Base-by-base conservation (phyloP, 2,329 filamentous ascomycete species). In the Hansfordia pulvinata region DNA sequence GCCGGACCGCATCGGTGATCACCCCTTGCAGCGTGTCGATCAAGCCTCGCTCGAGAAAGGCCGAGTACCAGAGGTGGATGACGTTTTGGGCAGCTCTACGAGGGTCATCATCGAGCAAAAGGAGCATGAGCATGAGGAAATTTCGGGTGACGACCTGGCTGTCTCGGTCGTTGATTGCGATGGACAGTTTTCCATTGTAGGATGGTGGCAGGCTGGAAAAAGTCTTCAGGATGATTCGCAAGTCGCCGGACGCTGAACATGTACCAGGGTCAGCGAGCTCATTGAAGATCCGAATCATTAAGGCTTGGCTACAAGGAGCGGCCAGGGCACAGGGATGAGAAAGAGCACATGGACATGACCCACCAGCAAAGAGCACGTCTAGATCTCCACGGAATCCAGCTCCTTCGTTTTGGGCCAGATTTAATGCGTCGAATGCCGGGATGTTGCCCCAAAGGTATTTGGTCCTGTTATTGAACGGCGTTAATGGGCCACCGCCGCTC, bases 21-120 rank as follows among this genome's bases (percentile, higher is more conserved):
- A 25, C 31, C 3, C 27, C 22, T 14, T 25, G 15, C 5, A 35
- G 10, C 3, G 14, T 31, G 11, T 30, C 15, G 8, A 26, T 20
- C 6, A 31, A 26, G 5, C 29, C 21, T 6, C 30, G 16, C 5
- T 31, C 6, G n/a, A 35, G 27, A 13, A 35, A 31, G 2, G 31
- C 21, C 3, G 34, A 35, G 14, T 35, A 35, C 31, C 31, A 35
- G 4, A 30, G 18, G 12, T 35, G 31, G 7, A 32, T 23, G 11
- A 31, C 25, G 21, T 30, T 28, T 5, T 33, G 23, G 7, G 27
- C 20, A 8, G 27, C 34, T 4, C 23, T 14, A 3, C 5, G 10
- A 3, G 27, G 7, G 17, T 33, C 25, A 2, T 31, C 29, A 10
- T 35, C 34, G 2, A 10, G 20, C 10, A 35, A 17, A 4, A 21